These are phyloP conservation scores for Collariella sp. DNA, from an alignment of 495 filamentous ascomycete genomes.

Conservation along the genomic window DNA sequence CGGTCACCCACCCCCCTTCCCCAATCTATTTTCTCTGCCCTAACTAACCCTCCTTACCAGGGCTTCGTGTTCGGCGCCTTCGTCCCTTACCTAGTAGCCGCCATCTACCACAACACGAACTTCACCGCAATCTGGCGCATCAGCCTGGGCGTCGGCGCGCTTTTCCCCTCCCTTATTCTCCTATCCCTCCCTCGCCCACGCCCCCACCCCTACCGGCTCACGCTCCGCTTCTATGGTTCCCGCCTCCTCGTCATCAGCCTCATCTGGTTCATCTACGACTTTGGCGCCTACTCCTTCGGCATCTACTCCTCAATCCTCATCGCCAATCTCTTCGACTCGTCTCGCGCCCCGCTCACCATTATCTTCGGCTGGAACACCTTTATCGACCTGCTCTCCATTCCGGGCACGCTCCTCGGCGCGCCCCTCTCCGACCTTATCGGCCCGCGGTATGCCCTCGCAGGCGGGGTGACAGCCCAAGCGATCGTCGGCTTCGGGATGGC, in stretches of 20 bases:
- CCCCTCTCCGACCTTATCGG: slow-evolving; percentile 67
- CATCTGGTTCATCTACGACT: slow-evolving; percentile 94
- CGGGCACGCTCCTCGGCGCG: slow-evolving; percentile 69
- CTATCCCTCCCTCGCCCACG: slow-evolving; percentile 52
- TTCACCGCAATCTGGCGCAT: slow-evolving; percentile 68
- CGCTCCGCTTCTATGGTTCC: slow-evolving; percentile 50
- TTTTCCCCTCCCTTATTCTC: slow-evolving; percentile 68
- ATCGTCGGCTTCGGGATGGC: slow-evolving; percentile 86
- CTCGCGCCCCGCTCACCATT: slow-evolving; percentile 53
- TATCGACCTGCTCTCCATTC: slow-evolving; percentile 79
- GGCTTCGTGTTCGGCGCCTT: slow-evolving; percentile 71
- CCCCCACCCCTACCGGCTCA: slow-evolving; percentile 49
- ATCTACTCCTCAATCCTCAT: slow-evolving; percentile 71
- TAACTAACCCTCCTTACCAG: slow-evolving; percentile 6
- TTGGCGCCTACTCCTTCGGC: slow-evolving; percentile 68
- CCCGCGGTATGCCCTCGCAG: slow-evolving; percentile 59
- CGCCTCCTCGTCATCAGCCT: slow-evolving; percentile 59
- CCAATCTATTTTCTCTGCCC: background rate
- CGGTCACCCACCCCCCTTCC: no score
- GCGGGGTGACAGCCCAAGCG: slow-evolving; percentile 60
- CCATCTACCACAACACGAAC: slow-evolving; percentile 60
- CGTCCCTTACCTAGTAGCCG: slow-evolving; percentile 60
- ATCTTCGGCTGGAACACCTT: slow-evolving; percentile 80
- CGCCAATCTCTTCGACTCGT: slow-evolving; percentile 49
- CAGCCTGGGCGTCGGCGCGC: slow-evolving; percentile 66